Evolutionary conservation across 2,329 filamentous ascomycete genomes (phyloP).

Genomic region (Salinomyces thailandicus): DNA sequence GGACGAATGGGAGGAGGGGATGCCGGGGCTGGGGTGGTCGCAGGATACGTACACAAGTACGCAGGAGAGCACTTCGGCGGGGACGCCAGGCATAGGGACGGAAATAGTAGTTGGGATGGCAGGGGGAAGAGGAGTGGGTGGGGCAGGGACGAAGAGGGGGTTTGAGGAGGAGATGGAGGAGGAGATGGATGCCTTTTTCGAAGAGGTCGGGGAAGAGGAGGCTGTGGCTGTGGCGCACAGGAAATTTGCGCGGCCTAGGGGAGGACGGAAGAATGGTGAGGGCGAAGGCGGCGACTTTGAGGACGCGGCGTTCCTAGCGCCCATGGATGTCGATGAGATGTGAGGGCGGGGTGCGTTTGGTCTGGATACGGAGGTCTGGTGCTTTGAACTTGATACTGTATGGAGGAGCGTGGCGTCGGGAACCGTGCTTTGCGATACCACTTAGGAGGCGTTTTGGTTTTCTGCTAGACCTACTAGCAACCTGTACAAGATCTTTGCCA

Average conservation of each 20-base stretch:
- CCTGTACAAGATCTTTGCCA: too few species aligned
- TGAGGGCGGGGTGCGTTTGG: too few species aligned
- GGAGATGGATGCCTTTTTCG: slow-evolving; percentile 26
- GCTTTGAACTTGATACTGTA: too few species aligned
- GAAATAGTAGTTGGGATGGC: background rate
- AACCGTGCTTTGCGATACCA: too few species aligned
- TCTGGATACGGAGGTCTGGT: too few species aligned
- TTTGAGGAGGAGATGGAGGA: slow-evolving; percentile 29
- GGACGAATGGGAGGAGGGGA: slow-evolving; percentile 9
- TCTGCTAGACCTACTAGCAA: too few species aligned
- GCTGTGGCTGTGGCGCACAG: slow-evolving; percentile 1
- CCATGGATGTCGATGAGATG: slow-evolving; percentile 14
- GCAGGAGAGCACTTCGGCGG: background rate
- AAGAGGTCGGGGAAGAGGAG: slow-evolving; percentile 12
- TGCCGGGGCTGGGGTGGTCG: slow-evolving; percentile 19
- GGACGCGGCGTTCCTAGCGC: slow-evolving; percentile 12
- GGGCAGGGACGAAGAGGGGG: slow-evolving; percentile 20
- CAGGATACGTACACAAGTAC: background rate
- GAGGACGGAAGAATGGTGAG: slow-evolving; percentile 22
- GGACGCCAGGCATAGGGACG: background rate
- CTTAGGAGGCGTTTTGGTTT: too few species aligned
- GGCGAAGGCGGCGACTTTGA: slow-evolving; percentile 7
- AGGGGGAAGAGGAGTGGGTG: too few species aligned
- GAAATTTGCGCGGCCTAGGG: slow-evolving; percentile 18
- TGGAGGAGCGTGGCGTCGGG: too few species aligned